Percentiles rank a stretch among this genome's conserved stretches.
Conservation (phyloP, 2,329 filamentous ascomycete genomes). For the Hymenoscyphus occultus region DNA sequence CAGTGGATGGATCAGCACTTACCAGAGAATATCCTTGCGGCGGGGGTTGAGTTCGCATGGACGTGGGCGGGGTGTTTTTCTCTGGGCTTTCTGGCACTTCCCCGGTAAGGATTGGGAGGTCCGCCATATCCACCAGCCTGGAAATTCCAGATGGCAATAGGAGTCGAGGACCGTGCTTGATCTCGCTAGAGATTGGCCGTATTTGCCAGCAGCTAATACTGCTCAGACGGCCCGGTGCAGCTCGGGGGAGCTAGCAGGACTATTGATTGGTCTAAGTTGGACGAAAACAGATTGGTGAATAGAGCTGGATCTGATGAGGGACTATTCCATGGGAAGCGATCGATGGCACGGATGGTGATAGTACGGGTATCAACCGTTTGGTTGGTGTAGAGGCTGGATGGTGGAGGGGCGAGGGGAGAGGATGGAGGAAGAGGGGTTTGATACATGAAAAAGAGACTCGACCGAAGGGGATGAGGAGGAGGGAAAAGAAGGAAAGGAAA, state of each 20-base stretch:
- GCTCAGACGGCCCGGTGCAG: background rate
- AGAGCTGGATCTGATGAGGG: background rate
- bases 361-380: background rate
- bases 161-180: background rate
- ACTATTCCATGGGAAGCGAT: background rate
- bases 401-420: background rate
- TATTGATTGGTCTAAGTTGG: background rate
- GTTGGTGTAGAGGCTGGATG: background rate
- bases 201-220: background rate
- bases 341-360: background rate
- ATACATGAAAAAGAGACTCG: background rate
- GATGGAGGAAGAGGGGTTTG: background rate
- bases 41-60: background rate
- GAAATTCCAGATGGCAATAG: background rate
- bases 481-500: background rate
- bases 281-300: background rate
- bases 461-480: background rate
- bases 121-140: background rate
- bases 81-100: conserved; percentile 2
- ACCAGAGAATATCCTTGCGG: conserved; percentile 21
- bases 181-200: background rate
- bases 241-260: background rate
- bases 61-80: conserved; percentile 8
- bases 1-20: conserved; percentile 6
- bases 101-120: conserved; percentile 1